Conservation (phyloP, 768 basidiomycete species). For the Collybia mongolica region DNA sequence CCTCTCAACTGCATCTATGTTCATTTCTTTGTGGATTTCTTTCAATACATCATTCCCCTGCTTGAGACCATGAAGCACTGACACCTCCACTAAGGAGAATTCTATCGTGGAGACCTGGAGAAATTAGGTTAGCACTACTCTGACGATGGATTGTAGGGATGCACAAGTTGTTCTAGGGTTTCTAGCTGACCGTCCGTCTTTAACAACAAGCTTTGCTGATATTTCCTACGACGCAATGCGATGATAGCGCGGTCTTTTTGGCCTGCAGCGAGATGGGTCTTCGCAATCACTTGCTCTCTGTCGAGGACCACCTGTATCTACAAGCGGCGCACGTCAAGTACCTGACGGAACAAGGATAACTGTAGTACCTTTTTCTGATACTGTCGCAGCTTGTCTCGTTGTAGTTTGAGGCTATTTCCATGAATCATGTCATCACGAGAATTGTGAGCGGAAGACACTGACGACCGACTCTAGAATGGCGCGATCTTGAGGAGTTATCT, state of each 20-base stretch:
- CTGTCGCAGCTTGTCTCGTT: conserved; percentile 92
- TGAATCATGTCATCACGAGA: conserved; percentile 9
- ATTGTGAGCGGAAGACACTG: conserved; percentile 8
- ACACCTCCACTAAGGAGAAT: conserved; percentile 91
- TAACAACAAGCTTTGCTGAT: conserved; percentile 82
- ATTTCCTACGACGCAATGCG: conserved; percentile 88
- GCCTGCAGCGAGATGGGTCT: conserved; percentile 73
- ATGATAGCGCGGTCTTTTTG: conserved; percentile 86
- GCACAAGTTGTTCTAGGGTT: conserved; percentile 84
- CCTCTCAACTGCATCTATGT: conserved; percentile 88
- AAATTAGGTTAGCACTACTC: background rate
- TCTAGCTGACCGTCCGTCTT: conserved; percentile 92
- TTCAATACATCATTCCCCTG: conserved; percentile 93
- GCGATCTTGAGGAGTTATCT: conserved; percentile 90
- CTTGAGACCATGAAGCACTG: conserved; percentile 88
- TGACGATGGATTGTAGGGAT: conserved; percentile 19
- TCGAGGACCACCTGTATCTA: conserved; percentile 88
- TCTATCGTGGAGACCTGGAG: conserved; percentile 94
- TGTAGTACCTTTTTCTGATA: conserved; percentile 85
- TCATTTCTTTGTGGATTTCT: conserved; percentile 94
- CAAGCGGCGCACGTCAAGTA: conserved; percentile 1
- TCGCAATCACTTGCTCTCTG: conserved; percentile 88
- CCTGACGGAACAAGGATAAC: background rate
- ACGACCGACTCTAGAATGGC: conserved; percentile 89
- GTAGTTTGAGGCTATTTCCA: conserved; percentile 79